Base-by-base conservation (phyloP, 768 basidiomycete species). In the Podaxis carcinomalis region DNA sequence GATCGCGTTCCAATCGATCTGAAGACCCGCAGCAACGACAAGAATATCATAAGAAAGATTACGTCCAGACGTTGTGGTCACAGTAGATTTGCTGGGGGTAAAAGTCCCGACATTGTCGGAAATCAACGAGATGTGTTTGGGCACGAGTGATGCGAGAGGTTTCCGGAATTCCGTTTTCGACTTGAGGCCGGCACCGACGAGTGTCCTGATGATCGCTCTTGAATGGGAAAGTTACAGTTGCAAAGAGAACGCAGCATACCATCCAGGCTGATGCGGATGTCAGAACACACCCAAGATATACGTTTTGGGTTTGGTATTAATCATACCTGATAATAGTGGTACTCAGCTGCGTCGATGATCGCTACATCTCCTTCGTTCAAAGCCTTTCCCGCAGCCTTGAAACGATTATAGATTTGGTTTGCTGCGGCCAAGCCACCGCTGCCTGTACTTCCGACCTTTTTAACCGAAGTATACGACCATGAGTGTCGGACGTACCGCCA, bases 151-250 rank as follows among this genome's bases (percentile, higher is more conserved):
- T 16, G 76, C 69, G 51, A 97, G 78, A 7, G 84, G 83, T 40
- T 83, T 82, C 56, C 85, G 82, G 67, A 89, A 89, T 3, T 85
- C 81, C 14, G 79, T 72, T 73, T 96, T 95, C 44, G 80, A 68
- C 54, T 82, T 78, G 56, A 99, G 80, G 28, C 95, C 96, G n/a
- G 93, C 78, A 13, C 93, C 95, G 40, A 94, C 95, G 44, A 97
- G 83, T 0, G 95, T 96, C 94, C 92, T 93, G 61, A 49, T 56
- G 63, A 61, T 44, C 19, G 19, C 50, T 40, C 44, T 52, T 51
- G 50, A 27, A 57, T 35, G 36, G 53, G 50, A 6, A 27, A 10
- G 51, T 35, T 46, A 37, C 23, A 39, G 28, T n/a, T 11, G 3
- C 52, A 51, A n/a, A 19, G 25, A 46, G 7, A 51, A 25, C 5